These are phyloP conservation scores for Raphanus sativus DNA, from an alignment of 345 rosid species.

Conservation along the genomic window DNA sequence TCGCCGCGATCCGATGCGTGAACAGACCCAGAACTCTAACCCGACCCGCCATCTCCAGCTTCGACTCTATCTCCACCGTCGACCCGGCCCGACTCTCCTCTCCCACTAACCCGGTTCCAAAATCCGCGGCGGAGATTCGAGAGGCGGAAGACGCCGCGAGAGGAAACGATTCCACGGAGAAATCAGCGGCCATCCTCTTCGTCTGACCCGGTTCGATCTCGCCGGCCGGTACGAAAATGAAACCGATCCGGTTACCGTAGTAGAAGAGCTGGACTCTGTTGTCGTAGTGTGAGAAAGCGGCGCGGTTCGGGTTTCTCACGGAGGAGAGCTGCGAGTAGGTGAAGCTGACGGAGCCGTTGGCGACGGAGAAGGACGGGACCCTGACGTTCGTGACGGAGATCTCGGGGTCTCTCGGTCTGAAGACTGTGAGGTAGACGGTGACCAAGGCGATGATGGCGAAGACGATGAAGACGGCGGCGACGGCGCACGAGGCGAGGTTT, in stretches of 20 bases:
- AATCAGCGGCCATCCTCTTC: conserved; percentile 77
- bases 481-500: conserved; percentile 89
- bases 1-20: conserved; percentile 68
- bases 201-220: conserved; percentile 81
- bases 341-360: conserved; percentile 79
- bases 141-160: conserved; percentile 36
- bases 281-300: conserved; percentile 83
- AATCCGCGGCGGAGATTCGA: conserved; percentile 3
- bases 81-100: conserved; percentile 58
- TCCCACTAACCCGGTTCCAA: conserved; percentile 14
- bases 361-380: conserved; percentile 80
- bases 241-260: conserved; percentile 83
- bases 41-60: conserved; percentile 68
- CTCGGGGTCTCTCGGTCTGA: conserved; percentile 82
- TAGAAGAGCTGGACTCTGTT: conserved; percentile 83
- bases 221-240: conserved; percentile 90
- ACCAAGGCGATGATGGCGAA: conserved; percentile 55
- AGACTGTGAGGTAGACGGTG: conserved; percentile 80
- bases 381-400: conserved; percentile 78
- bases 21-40: conserved; percentile 78
- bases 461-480: conserved; percentile 77
- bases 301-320: conserved; percentile 82
- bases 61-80: conserved; percentile 77
- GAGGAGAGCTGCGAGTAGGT: conserved; percentile 76
- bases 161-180: conserved; percentile 81